Evolutionary conservation across 1,284 basidiomycete genomes (phyloP).

Genomic region (Papiliotrema nemorosa): DNA sequence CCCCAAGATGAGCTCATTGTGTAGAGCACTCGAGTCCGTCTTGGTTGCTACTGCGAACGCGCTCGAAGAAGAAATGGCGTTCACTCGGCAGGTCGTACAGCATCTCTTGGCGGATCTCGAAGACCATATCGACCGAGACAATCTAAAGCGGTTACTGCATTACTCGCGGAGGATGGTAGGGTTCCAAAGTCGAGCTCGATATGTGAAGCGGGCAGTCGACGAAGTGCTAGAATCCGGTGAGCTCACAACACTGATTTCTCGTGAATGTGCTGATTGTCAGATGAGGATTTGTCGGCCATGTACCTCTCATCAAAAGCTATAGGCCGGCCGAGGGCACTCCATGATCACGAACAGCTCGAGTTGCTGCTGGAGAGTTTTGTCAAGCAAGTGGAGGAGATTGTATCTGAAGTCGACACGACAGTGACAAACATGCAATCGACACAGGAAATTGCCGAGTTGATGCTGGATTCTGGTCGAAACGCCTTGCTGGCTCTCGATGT

Average conservation of each 20-base stretch:
- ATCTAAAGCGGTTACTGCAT: conserved; percentile 81
- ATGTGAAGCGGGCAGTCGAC: conserved; percentile 85
- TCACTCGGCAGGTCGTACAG: conserved; percentile 76
- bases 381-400: conserved; percentile 94
- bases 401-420: conserved; percentile 84
- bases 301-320: conserved; percentile 79
- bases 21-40: conserved; percentile 82
- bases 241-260: conserved; percentile 7
- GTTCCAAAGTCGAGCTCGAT: conserved; percentile 82
- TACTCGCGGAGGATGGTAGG: conserved; percentile 79
- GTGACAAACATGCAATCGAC: conserved; percentile 92
- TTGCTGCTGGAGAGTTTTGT: conserved; percentile 87
- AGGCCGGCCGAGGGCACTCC: conserved; percentile 55
- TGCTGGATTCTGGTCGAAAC: conserved; percentile 94
- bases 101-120: conserved; percentile 86
- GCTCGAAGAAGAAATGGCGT: conserved; percentile 88
- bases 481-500: conserved; percentile 86
- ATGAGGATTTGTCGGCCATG: conserved; percentile 90
- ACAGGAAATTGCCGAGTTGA: conserved; percentile 95
- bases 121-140: conserved; percentile 87
- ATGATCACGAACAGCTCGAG: conserved; percentile 91
- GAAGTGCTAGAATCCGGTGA: conserved; percentile 84
- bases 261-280: conserved; percentile 48
- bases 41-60: conserved; percentile 82
- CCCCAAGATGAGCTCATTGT: neutral